Conservation (phyloP, 2,329 filamentous ascomycete genomes). For the Penicillium sp. region DNA sequence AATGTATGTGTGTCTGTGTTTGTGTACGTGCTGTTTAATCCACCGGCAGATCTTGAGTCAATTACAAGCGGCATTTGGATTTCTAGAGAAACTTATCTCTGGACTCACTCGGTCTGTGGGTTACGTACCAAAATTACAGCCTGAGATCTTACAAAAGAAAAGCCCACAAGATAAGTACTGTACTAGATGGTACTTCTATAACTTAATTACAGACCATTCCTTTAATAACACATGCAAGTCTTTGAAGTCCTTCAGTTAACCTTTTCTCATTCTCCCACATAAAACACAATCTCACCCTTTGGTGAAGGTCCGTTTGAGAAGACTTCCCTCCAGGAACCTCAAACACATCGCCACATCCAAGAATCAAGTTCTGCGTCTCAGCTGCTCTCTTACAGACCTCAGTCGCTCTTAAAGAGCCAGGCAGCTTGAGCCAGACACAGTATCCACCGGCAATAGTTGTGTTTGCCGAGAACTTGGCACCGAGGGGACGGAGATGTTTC, state of each 20-base stretch:
- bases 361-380: slow-evolving; percentile 7
- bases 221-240: slow-evolving; percentile 7
- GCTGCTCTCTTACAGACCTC: slow-evolving; percentile 11
- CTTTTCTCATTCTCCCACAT: slow-evolving; percentile 21
- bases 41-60: too few relatives aligned
- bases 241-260: slow-evolving; percentile 15
- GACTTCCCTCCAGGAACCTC: slow-evolving; percentile 56
- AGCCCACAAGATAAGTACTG: too few relatives aligned
- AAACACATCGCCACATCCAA: slow-evolving; percentile 31
- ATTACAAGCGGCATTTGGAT: too few relatives aligned
- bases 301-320: slow-evolving; percentile 30
- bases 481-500: slow-evolving; percentile 13
- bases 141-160: too few relatives aligned
- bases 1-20: too few relatives aligned
- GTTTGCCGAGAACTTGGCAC: slow-evolving; percentile 14
- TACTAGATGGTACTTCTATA: too few relatives aligned
- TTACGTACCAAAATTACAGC: too few relatives aligned
- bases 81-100: too few relatives aligned
- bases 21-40: too few relatives aligned
- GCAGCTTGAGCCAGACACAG: slow-evolving; percentile 20
- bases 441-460: slow-evolving; percentile 14
- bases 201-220: not conserved
- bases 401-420: slow-evolving; percentile 4
- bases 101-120: not conserved
- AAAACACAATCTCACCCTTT: slow-evolving; percentile 19